Conservation (phyloP, 495 filamentous ascomycete species). For the Neurospora sp. region DNA sequence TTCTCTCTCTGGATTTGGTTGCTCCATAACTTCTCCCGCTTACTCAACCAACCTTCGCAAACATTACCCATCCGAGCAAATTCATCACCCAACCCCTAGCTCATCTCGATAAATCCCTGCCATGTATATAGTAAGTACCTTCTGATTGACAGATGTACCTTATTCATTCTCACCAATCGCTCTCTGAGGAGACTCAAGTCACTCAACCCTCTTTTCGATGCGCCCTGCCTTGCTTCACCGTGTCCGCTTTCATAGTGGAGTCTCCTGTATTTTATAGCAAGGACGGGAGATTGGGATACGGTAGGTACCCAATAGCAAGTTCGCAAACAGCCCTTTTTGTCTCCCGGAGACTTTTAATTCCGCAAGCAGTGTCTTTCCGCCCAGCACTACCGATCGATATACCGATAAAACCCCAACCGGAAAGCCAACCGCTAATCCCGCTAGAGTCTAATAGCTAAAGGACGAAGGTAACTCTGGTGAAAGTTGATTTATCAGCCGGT, state of each 20-base stretch:
- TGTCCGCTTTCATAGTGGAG: not conserved
- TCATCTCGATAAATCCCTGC: not conserved
- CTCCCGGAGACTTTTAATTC: not conserved
- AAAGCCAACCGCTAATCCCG: no score
- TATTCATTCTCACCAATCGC: not conserved
- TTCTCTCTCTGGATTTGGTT: not conserved
- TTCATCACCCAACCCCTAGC: not conserved
- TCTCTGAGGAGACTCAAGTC: not conserved
- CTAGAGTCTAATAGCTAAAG: no score
- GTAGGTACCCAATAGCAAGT: not conserved
- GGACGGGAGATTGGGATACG: not conserved
- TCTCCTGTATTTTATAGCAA: not conserved
- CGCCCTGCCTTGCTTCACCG: not conserved
- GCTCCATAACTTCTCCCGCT: not conserved
- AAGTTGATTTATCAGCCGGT: not conserved
- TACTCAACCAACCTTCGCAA: not conserved
- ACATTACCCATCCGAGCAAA: not conserved
- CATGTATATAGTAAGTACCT: not conserved
- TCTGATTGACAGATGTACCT: not conserved
- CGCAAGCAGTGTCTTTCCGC: no score
- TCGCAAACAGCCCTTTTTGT: not conserved
- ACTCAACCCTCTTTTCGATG: not conserved
- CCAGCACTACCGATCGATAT: no score
- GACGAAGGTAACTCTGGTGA: not conserved
- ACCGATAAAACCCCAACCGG: no score